Base-by-base conservation (phyloP, 805 yeast genomes). In the Saccharomycopsis javanensis region DNA sequence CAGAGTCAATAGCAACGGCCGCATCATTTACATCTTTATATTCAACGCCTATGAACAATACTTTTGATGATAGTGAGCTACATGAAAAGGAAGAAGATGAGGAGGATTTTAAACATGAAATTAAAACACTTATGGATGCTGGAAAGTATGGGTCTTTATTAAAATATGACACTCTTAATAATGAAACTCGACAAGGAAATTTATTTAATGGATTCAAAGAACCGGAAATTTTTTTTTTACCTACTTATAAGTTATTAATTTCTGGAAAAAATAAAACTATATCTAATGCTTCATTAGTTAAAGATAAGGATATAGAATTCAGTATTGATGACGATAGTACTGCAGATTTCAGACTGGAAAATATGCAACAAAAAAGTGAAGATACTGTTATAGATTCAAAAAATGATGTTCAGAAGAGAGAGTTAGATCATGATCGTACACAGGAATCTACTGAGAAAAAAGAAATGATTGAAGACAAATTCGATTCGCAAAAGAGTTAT, bases 191-290 rank as follows among this genome's bases (percentile, higher is more conserved):
- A 15, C 69, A 66, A 23, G 70, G 68, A 2, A 63, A 67, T 33
- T 63, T 80, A 0, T 67, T 82, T 11, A 58, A 65, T 13, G 78
- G 77, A 2, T 81, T 79, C 60, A 64, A 68, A 27, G 87, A 82
- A 63, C 75, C 76, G 1, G 62, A 64, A 1, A 74, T 82, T 20
- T 53, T 60, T 1, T 82, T 82, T 64, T 68, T 75, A 1, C 87
- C 87, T 0, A 80, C 85, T 1, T 82, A 78, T 64, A 81, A 80
- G 63, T 68, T 75, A 18, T 61, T 53, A 51, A 35, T 45, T 5
- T 15, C 33, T 5, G 31, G 42, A 31, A 46, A 18, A 20, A 46
- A 42, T n/a, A 13, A 50, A 16, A 31, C 31, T 8, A 16, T 13
- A 23, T 30, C 23, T 28, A 20, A 33, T 6, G 16, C 7, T 11